Evolutionary conservation across 2,329 filamentous ascomycete species (phyloP).

Genomic region (Cercospora sp.): DNA sequence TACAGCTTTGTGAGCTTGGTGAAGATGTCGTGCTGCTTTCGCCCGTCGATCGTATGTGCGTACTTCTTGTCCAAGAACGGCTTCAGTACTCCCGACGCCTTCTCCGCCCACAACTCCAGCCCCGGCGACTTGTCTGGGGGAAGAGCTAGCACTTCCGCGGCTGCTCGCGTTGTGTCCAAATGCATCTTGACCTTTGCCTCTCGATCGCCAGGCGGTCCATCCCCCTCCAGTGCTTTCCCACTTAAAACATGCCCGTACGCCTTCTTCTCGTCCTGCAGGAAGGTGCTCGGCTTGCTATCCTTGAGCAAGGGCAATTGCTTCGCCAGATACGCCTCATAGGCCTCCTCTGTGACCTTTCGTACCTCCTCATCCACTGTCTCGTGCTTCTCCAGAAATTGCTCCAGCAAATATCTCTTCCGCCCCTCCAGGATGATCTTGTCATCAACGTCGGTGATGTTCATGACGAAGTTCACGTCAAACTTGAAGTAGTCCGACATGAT

Average conservation of each 20-base stretch:
- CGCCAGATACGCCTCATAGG: conserved; percentile 60
- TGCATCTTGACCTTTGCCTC: conserved; percentile 93
- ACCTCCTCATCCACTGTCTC: conserved; percentile 48
- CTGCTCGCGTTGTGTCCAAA: conserved; percentile 61
- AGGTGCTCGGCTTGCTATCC: conserved; percentile 49
- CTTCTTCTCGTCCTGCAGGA: conserved; percentile 50
- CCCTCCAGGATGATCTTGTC: conserved; percentile 63
- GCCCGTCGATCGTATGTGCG: conserved; percentile 56
- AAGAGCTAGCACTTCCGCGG: conserved; percentile 52
- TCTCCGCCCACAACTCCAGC: conserved; percentile 54
- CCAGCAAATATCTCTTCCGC: conserved; percentile 75
- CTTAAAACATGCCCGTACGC: conserved; percentile 56
- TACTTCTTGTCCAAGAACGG: conserved; percentile 74
- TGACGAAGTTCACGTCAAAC: conserved; percentile 81
- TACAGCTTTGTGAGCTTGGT: conserved; percentile 82
- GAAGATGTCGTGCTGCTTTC: conserved; percentile 71
- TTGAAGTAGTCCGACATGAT: conserved; percentile 81
- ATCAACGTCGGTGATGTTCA: conserved; percentile 87
- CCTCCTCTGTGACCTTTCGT: conserved; percentile 51
- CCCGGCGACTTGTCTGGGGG: conserved; percentile 30
- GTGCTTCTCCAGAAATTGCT: conserved; percentile 62
- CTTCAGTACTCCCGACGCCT: conserved; percentile 68
- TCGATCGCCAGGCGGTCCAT: conserved; percentile 62
- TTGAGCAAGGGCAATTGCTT: conserved; percentile 64
- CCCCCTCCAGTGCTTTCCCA: conserved; percentile 56